phyloP scores from a whole-genome alignment of 306 rosid species.

The Cucumis melo region DNA sequence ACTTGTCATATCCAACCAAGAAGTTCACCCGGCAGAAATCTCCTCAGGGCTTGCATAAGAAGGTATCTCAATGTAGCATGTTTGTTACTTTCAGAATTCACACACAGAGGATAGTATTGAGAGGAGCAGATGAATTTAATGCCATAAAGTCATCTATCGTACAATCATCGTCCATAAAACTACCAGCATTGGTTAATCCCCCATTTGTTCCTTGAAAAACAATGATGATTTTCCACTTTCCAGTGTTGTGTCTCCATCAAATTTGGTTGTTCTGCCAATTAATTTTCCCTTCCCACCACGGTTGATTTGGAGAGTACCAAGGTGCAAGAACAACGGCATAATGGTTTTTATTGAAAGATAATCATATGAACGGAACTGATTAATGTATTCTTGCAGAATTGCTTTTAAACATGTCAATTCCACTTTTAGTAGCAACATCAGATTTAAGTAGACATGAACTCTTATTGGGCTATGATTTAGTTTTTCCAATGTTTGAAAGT shows the following conservation, averaged over 20 bases:
- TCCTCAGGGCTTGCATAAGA: constrained; percentile 94
- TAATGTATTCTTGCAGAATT: background rate
- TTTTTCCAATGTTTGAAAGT: background rate
- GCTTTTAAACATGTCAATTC: background rate
- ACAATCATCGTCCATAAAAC: constrained; percentile 16
- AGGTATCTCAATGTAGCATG: constrained; percentile 29
- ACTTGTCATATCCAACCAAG: constrained; percentile 54
- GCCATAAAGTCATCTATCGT: background rate
- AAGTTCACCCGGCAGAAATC: constrained; percentile 89
- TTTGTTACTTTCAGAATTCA: constrained; percentile 4
- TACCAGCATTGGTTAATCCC: constrained; percentile 43
- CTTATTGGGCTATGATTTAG: background rate
- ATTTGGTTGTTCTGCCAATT: constrained; percentile 4
- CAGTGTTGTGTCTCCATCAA: constrained; percentile 20
- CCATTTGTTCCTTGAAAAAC: constrained; percentile 15
- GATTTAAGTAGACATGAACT: background rate
- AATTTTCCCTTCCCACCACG: constrained; percentile 29
- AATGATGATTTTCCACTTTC: constrained; percentile 13
- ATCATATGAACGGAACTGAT: background rate
- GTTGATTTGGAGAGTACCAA: constrained; percentile 37
- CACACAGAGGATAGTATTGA: background rate
- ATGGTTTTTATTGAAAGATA: background rate
- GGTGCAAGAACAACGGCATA: constrained; percentile 10
- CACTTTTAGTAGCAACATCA: background rate
- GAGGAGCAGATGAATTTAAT: constrained; percentile 21